Percentiles rank a stretch among this genome's conserved stretches.
Evolutionary conservation across 2,329 filamentous ascomycete genomes (phyloP).

Genomic region (Ramularia endophylla): DNA sequence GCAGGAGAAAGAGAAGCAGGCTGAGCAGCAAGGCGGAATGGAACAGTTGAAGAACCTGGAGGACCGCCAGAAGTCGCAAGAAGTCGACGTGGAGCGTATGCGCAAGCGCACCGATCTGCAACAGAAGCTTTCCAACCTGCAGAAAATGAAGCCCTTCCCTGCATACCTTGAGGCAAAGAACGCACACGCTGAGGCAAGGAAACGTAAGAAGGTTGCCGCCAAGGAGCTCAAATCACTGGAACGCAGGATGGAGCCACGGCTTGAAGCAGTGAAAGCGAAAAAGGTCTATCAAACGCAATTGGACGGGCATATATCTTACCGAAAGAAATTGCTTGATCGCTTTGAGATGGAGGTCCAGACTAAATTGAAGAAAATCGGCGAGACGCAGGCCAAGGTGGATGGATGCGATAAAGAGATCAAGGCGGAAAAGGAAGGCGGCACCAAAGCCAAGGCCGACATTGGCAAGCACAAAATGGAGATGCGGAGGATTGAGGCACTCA

Average conservation of each 20-base stretch:
- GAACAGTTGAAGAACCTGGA: conserved; percentile 64
- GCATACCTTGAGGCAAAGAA: conserved; percentile 54
- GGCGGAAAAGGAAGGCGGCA: conserved; percentile 38
- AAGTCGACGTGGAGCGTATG: conserved; percentile 77
- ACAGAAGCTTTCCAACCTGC: conserved; percentile 58
- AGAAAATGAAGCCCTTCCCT: conserved; percentile 60
- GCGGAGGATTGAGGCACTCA: conserved; percentile 55
- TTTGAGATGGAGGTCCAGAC: conserved; percentile 48
- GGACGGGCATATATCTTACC: conserved; percentile 49
- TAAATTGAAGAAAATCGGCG: conserved; percentile 31
- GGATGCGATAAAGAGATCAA: conserved; percentile 34
- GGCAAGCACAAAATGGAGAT: conserved; percentile 45
- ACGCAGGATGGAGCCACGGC: conserved; percentile 57
- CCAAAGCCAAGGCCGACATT: conserved; percentile 30
- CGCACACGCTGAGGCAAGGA: conserved; percentile 49
- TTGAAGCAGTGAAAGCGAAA: conserved; percentile 65
- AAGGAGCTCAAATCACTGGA: conserved; percentile 56
- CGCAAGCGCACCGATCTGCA: conserved; percentile 67
- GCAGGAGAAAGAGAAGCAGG: conserved; percentile 54
- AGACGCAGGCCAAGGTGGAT: conserved; percentile 32
- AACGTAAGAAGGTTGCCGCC: conserved; percentile 49
- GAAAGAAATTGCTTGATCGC: conserved; percentile 49
- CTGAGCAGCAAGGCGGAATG: conserved; percentile 51
- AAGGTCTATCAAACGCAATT: conserved; percentile 58
- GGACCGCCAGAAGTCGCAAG: conserved; percentile 65